Evolutionary conservation across 768 basidiomycete species (phyloP).

Genomic region (Coprinopsis marcescibilis): DNA sequence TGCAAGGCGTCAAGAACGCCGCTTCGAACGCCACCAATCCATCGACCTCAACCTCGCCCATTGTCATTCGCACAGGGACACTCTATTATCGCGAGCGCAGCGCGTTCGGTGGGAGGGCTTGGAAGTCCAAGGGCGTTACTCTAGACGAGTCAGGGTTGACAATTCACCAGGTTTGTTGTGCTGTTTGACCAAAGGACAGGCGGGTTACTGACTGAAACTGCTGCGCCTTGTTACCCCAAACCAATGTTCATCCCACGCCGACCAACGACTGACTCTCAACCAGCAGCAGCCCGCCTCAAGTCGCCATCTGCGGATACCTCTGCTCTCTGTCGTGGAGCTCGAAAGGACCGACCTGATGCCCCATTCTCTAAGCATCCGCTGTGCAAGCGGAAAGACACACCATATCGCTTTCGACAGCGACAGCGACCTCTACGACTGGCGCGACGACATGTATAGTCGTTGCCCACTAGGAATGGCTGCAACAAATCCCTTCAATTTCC

Average conservation of each 20-base stretch:
- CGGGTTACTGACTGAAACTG: too few species aligned
- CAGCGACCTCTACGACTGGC: constrained; percentile 39
- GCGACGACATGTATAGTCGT: constrained; percentile 38
- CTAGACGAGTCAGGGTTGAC: constrained; percentile 4
- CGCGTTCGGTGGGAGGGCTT: constrained; percentile 9
- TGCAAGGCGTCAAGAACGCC: not conserved
- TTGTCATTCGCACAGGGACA: constrained; percentile 8
- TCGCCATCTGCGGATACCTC: constrained; percentile 4
- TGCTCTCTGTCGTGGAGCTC: constrained; percentile 27
- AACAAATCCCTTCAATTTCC: constrained; percentile 32
- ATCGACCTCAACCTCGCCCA: constrained; percentile 5
- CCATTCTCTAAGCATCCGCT: constrained; percentile 30
- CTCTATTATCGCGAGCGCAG: constrained; percentile 9
- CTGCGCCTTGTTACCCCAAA: too few species aligned
- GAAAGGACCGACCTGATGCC: constrained; percentile 34
- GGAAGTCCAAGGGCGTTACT: constrained; percentile 10
- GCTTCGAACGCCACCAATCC: constrained; percentile 1
- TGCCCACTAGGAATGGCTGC: constrained; percentile 29
- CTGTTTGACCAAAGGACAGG: too few species aligned
- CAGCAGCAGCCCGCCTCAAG: constrained; percentile 5
- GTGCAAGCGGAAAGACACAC: constrained; percentile 26
- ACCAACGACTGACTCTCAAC: too few species aligned
- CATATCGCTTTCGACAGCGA: constrained; percentile 34
- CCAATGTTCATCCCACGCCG: too few species aligned
- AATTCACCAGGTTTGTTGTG: constrained; percentile 11